Evolutionary conservation across 495 filamentous ascomycete species (phyloP).

Genomic region (Friedmanniomyces simplex): DNA sequence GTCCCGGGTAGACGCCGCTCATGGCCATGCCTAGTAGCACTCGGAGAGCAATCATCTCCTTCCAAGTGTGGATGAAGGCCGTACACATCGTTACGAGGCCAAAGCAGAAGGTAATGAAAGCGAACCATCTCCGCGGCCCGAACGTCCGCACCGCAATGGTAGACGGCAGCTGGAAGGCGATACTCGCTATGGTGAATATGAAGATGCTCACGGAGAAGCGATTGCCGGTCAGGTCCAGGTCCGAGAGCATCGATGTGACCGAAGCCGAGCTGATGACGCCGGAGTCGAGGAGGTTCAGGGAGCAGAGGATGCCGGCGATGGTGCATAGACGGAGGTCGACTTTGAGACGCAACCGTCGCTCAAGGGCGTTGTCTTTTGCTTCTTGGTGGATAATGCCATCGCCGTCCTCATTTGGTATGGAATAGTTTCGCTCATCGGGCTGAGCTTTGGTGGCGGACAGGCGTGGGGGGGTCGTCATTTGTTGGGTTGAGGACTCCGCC

Average conservation of each 20-base stretch:
- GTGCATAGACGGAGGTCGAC: slow-evolving; percentile 64
- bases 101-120: slow-evolving; percentile 55
- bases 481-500: not conserved
- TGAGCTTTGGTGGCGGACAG: not conserved
- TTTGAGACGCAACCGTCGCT: slow-evolving; percentile 46
- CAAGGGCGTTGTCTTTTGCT: slow-evolving; percentile 6
- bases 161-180: slow-evolving; percentile 64
- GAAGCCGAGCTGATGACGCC: slow-evolving; percentile 70
- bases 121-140: slow-evolving; percentile 61
- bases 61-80: slow-evolving; percentile 59
- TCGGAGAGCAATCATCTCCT: slow-evolving; percentile 62
- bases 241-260: slow-evolving; percentile 60
- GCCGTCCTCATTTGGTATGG: not conserved
- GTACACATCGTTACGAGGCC: slow-evolving; percentile 64
- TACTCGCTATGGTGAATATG: slow-evolving; percentile 67
- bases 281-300: slow-evolving; percentile 61
- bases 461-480: not conserved
- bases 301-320: slow-evolving; percentile 64
- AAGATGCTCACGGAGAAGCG: slow-evolving; percentile 65
- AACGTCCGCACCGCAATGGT: slow-evolving; percentile 59
- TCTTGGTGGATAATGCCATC: not conserved
- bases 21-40: slow-evolving; percentile 60
- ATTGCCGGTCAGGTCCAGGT: slow-evolving; percentile 54
- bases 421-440: not conserved
- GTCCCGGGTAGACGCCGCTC: slow-evolving; percentile 61